A percentile compares a stretch with the other conserved stretches of the same genome.
phyloP scores from a whole-genome alignment of 139 green algal species.

The Chlorella ohadii region DNA sequence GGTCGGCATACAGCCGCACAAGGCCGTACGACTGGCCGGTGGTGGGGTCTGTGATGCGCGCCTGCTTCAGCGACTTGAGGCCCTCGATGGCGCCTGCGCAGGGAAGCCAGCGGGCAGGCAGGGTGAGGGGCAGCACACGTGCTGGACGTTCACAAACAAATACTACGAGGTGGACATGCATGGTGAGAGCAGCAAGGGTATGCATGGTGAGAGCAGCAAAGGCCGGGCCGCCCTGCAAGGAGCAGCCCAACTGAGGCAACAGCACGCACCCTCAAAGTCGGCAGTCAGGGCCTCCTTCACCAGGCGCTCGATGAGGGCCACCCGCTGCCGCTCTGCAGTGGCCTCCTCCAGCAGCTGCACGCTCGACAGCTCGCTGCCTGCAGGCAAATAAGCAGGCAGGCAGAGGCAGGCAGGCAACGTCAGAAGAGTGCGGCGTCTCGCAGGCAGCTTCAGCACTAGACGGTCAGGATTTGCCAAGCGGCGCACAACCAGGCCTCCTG shows the following conservation, averaged over 20 bases:
- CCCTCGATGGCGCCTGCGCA: conserved; percentile 45
- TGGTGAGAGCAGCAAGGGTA: too few species aligned
- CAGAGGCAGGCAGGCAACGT: too few species aligned
- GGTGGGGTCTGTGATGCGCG: conserved; percentile 34
- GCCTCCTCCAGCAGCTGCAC: conserved; percentile 32
- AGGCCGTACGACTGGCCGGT: conserved; percentile 41
- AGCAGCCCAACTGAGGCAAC: too few species aligned
- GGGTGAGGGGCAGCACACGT: background rate
- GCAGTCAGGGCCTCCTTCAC: conserved; percentile 25
- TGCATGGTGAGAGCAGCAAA: too few species aligned
- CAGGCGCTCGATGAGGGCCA: conserved; percentile 45
- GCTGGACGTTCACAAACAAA: too few species aligned
- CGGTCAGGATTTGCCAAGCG: too few species aligned
- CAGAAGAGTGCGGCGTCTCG: too few species aligned
- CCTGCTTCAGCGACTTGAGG: conserved; percentile 46
- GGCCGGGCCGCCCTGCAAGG: too few species aligned
- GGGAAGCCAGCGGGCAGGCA: background rate
- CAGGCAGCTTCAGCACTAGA: too few species aligned
- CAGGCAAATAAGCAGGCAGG: background rate
- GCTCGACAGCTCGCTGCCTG: conserved; percentile 37
- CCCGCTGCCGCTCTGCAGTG: conserved; percentile 33
- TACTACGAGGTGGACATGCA: too few species aligned
- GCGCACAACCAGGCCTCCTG: too few species aligned
- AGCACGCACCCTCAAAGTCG: conserved; percentile 40
- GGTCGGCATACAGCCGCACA: conserved; percentile 52